Conservation (phyloP, 306 rosid genomes). For the Lathyrus tuberosus region DNA sequence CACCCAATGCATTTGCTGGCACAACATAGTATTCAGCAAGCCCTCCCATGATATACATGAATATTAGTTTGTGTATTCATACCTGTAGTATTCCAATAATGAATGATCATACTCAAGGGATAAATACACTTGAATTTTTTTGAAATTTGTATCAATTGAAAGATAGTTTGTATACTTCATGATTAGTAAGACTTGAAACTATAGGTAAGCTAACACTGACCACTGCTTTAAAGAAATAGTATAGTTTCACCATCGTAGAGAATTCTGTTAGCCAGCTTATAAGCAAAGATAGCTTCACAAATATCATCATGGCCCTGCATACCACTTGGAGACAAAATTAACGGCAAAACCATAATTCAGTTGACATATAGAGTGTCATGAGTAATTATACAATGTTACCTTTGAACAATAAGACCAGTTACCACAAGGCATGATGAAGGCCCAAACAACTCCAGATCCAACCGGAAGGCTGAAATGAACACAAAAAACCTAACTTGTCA, state of each 20-base stretch:
- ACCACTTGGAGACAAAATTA: conserved; percentile 37
- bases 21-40: no score
- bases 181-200: conserved; percentile 10
- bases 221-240: conserved; percentile 69
- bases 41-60: no score
- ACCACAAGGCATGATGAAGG: conserved; percentile 99
- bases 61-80: no score
- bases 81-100: conserved; percentile 34
- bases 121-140: conserved; percentile 29
- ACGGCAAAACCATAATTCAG: conserved; percentile 28
- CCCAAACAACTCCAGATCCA: conserved; percentile 80
- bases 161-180: neutral
- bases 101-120: conserved; percentile 17
- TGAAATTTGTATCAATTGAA: conserved; percentile 18
- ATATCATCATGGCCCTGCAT: no score
- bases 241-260: conserved; percentile 97
- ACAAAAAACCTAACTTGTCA: no score
- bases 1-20: no score
- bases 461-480: conserved; percentile 65
- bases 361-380: conserved; percentile 21
- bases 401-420: no score
- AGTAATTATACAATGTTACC: conserved; percentile 49
- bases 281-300: conserved; percentile 87
- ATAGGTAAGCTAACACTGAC: conserved; percentile 46
- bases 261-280: conserved; percentile 88